These are phyloP conservation scores for Funneliformis geosporum DNA, from an alignment of 192 early-diverging fungal species.

Conservation along the genomic window DNA sequence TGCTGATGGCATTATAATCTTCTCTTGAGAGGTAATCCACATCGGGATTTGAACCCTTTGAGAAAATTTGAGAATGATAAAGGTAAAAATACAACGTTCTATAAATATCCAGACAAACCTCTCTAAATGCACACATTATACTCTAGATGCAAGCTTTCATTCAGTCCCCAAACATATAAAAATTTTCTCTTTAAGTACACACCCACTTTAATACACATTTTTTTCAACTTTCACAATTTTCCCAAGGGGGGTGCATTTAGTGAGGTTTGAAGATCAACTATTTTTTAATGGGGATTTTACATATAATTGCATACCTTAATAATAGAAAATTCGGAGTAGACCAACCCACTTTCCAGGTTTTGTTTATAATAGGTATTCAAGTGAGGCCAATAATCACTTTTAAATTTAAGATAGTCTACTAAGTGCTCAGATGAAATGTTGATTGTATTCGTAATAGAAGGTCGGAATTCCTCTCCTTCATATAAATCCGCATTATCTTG, in stretches of 20 bases:
- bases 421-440: conserved; percentile 4
- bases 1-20: conserved; percentile 7
- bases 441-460: too few species aligned
- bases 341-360: not conserved
- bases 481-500: not conserved
- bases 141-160: too few species aligned
- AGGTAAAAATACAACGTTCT: not conserved
- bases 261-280: too few species aligned
- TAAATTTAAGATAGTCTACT: conserved; percentile 8
- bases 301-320: conserved; percentile 20
- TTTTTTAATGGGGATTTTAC: not conserved
- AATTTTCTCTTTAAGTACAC: too few species aligned
- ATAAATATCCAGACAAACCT: not conserved
- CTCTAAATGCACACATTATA: too few species aligned
- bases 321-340: conserved; percentile 21
- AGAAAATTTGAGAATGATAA: not conserved
- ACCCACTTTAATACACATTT: too few species aligned
- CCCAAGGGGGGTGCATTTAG: too few species aligned
- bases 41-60: conserved; percentile 16
- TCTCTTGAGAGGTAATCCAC: conserved; percentile 16
- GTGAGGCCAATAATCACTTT: not conserved
- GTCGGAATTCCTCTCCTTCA: not conserved
- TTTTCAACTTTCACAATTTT: too few species aligned
- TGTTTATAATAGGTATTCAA: not conserved
- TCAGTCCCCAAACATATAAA: too few species aligned